A percentile compares a stretch with the other conserved stretches of the same genome.
Conservation (phyloP, 208 protist genomes). For the Zelonia costaricensis region DNA sequence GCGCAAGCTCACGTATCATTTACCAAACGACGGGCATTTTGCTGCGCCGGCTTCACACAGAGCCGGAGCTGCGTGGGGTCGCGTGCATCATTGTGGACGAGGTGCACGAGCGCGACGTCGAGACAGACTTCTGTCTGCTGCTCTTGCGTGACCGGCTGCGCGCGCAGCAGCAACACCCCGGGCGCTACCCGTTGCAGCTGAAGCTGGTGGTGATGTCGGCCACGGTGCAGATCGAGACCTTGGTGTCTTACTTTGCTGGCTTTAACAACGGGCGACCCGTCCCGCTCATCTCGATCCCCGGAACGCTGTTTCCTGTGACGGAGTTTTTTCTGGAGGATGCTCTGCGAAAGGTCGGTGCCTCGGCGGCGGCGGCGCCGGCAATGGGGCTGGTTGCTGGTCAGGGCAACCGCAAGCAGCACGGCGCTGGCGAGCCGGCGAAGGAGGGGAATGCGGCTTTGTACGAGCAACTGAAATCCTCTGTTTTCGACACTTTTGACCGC, state of each 20-base stretch:
- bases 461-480: conserved; percentile 60
- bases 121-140: conserved; percentile 84
- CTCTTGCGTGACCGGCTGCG: conserved; percentile 70
- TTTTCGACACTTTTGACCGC: conserved; percentile 51
- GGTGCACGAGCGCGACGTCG: conserved; percentile 86
- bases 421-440: neutral
- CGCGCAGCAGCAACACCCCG: conserved; percentile 45
- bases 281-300: conserved; percentile 81
- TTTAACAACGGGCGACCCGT: conserved; percentile 30
- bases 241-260: conserved; percentile 68
- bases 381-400: conserved; percentile 30
- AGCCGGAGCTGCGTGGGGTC: conserved; percentile 86
- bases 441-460: conserved; percentile 28
- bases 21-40: conserved; percentile 99
- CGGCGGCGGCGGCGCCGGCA: conserved; percentile 30
- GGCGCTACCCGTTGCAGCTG: conserved; percentile 47
- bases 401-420: conserved; percentile 3
- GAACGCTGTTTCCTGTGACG: conserved; percentile 77
- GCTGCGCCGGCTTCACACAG: conserved; percentile 95
- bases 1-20: conserved; percentile 92
- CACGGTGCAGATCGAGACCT: conserved; percentile 73
- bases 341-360: conserved; percentile 42
- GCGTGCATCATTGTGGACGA: conserved; percentile 88
- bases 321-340: conserved; percentile 91
- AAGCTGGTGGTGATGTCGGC: conserved; percentile 99